Evolutionary conservation across 2,329 filamentous ascomycete genomes (phyloP), one percentile per base, ranked within the genome.

Genomic region (Chrysoporthe puriensis): DNA sequence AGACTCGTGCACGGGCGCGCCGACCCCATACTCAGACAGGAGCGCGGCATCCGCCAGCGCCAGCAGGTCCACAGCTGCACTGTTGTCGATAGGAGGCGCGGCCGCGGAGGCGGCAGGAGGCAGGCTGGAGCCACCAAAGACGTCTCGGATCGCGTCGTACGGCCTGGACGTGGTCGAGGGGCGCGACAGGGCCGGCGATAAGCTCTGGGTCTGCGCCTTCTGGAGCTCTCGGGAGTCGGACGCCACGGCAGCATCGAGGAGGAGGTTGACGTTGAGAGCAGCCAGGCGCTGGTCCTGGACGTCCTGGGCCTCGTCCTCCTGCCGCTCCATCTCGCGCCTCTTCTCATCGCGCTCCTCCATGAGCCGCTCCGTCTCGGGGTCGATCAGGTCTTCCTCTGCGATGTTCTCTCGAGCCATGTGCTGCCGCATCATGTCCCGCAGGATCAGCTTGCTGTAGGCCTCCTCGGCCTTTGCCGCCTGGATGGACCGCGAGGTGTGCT

Each of bases 121-220:
- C 7, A 78, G 70, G 11, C 77, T 73, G n/a, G 73, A 73, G 54
- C 74, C 74, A 3, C 76, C 78, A 63, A 83, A 81, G 6, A 82
- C 77, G 63, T 83, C 80, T 56, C 81, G 74, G 34, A 83, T 80
- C 2, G 81, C 80, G 70, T 83, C 81, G 67, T 82, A 83, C 0
- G 80, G 80, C 34, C 79, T 76, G 13, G 79, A 78, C n/a, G 66
- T 71, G 16, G 69, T 72, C 66, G 58, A 72, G 67, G 14, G 74
- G 40, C 34, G 70, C 46, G 66, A 63, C 18, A 61, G 44, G 34
- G 42, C 42, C n/a, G 68, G 66, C 26, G 66, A 70, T 4, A 21
- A 54, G 18, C 32, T 52, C 46, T 66, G 66, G 21, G 62, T 21
- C 13, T 72, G 69, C 1, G 58, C 63, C 34, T 70, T 64, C 40